These are phyloP conservation scores for Hansenula sp. DNA, from an alignment of 1,139 yeast genomes.

Conservation along the genomic window DNA sequence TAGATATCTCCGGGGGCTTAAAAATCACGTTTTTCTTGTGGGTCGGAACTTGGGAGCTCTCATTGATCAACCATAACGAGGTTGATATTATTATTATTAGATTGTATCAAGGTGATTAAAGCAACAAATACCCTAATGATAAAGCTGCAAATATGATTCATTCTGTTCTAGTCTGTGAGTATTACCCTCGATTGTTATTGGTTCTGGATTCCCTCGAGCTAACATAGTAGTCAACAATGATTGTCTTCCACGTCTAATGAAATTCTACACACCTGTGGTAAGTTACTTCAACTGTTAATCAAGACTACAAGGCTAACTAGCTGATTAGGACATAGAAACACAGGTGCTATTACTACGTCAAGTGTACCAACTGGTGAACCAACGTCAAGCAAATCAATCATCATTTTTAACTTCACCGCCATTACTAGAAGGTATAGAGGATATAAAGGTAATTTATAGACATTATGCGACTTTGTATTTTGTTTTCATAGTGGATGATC, in stretches of 20 bases:
- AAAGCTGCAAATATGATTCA: constrained; percentile 77
- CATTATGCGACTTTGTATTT: constrained; percentile 94
- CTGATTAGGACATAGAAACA: constrained; percentile 53
- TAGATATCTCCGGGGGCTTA: no score
- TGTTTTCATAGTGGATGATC: constrained; percentile 93
- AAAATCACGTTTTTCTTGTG: no score
- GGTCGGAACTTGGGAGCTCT: no score
- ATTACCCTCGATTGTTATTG: background rate
- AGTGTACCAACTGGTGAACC: constrained; percentile 65
- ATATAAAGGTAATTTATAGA: constrained; percentile 85
- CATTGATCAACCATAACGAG: no score
- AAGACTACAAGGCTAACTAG: constrained; percentile 18
- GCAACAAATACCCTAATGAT: background rate
- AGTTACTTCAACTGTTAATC: constrained; percentile 8
- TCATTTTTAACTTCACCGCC: constrained; percentile 82
- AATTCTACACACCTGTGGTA: constrained; percentile 84
- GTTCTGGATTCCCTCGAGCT: constrained; percentile 2
- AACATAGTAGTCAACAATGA: constrained; percentile 66
- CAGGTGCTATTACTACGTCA: constrained; percentile 72
- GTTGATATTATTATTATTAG: no score
- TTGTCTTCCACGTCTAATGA: constrained; percentile 88
- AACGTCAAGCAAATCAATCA: constrained; percentile 68
- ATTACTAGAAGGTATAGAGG: constrained; percentile 65
- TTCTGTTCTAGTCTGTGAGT: constrained; percentile 81
- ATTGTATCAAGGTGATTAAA: background rate